Conservation (phyloP, 176 grass and related monocot species). For the Rhynchospora tenuis region DNA sequence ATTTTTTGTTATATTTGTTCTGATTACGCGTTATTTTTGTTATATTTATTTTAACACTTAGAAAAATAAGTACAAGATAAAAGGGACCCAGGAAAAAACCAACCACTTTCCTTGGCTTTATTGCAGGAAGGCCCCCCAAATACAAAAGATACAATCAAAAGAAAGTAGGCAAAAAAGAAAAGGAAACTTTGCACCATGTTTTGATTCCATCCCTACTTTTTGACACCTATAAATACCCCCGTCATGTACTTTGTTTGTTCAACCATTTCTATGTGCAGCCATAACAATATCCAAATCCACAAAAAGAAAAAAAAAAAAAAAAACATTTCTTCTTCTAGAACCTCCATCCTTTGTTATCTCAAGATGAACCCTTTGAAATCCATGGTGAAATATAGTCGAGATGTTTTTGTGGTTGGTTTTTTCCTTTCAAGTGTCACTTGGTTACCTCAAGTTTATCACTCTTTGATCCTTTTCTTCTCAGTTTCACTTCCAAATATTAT, state of each 20-base stretch:
- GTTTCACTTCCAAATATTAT: constrained; percentile 25
- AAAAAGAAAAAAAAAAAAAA: neutral
- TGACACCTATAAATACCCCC: constrained; percentile 8
- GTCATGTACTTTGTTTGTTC: neutral
- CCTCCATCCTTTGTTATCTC: neutral
- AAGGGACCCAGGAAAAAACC: neutral
- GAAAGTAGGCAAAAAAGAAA: neutral
- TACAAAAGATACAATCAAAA: constrained; percentile 5
- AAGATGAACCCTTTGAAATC: constrained; percentile 8
- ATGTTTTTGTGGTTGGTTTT: constrained; percentile 21
- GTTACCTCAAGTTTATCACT: constrained; percentile 27
- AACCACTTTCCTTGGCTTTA: neutral
- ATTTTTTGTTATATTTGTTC: too few species aligned
- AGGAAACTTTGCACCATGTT: constrained; percentile 10
- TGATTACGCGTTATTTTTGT: too few species aligned
- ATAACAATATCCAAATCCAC: constrained; percentile 19
- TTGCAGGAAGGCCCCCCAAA: neutral
- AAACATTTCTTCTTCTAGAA: too few species aligned
- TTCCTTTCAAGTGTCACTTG: constrained; percentile 31
- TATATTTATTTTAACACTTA: too few species aligned
- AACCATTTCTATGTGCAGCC: neutral
- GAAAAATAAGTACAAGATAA: neutral
- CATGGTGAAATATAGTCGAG: constrained; percentile 1
- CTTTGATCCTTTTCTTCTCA: constrained; percentile 27
- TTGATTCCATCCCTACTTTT: constrained; percentile 5